A percentile compares a stretch with the other conserved stretches of the same genome.
Conservation (phyloP, 1,284 basidiomycete genomes). For the Athelia psychrophila region DNA sequence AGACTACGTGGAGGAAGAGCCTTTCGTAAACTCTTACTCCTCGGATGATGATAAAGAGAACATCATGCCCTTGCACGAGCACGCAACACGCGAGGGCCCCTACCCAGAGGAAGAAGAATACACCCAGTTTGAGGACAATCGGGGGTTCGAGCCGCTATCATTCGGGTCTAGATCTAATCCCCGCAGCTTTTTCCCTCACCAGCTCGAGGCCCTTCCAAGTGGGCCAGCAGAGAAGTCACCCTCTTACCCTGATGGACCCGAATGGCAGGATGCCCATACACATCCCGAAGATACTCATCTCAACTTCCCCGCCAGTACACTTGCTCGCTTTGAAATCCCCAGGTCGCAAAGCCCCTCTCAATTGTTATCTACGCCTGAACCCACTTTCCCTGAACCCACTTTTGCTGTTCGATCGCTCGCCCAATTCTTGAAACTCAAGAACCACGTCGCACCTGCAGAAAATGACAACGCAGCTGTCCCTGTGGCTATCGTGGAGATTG, state of each 20-base stretch:
- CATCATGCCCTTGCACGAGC: neutral
- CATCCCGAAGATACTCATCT: too few relatives aligned
- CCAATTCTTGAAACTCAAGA: neutral
- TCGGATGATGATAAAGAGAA: conserved; percentile 13
- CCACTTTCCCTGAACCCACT: neutral
- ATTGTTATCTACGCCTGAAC: neutral
- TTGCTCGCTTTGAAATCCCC: too few relatives aligned
- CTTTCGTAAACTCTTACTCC: conserved; percentile 1
- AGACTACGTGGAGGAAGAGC: neutral
- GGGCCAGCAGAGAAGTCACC: too few relatives aligned
- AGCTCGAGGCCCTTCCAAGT: too few relatives aligned
- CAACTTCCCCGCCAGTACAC: too few relatives aligned
- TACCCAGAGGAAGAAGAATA: neutral
- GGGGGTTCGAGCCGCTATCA: neutral
- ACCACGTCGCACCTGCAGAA: neutral
- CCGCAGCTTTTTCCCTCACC: too few relatives aligned
- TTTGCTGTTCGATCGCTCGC: neutral
- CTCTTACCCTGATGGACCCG: too few relatives aligned
- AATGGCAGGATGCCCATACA: too few relatives aligned
- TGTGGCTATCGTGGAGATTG: too few relatives aligned
- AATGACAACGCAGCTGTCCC: too few relatives aligned
- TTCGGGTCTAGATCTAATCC: neutral
- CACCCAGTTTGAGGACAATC: neutral
- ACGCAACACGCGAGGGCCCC: neutral
- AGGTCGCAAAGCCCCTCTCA: too few relatives aligned